Evolutionary conservation across 179 eudicot species (phyloP).

Genomic region (Vitellaria paradoxa): DNA sequence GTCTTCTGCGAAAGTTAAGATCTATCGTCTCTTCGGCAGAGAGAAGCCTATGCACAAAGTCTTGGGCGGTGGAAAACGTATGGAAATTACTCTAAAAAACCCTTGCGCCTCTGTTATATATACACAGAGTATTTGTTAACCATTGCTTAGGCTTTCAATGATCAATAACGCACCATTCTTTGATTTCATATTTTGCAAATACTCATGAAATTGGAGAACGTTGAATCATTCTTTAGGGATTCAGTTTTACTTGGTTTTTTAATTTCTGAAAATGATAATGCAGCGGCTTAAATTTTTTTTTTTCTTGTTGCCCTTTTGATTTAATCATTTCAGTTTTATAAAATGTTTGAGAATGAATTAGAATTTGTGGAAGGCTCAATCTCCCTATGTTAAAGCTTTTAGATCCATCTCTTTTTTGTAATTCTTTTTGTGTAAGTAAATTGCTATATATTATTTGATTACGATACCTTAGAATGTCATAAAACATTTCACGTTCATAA

Average conservation of each 20-base stretch:
- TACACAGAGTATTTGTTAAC: too few relatives aligned
- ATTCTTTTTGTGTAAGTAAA: neutral
- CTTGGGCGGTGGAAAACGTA: conserved; percentile 90
- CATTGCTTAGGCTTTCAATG: neutral
- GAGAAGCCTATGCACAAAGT: conserved; percentile 78
- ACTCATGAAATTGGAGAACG: neutral
- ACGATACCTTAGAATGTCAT: neutral
- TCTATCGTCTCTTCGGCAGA: conserved; percentile 71
- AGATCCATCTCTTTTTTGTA: neutral
- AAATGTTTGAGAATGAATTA: too few relatives aligned
- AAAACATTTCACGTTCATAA: neutral
- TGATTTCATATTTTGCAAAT: neutral
- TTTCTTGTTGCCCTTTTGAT: too few relatives aligned
- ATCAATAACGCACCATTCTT: neutral
- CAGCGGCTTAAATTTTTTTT: too few relatives aligned
- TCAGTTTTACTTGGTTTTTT: too few relatives aligned
- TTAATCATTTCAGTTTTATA: too few relatives aligned
- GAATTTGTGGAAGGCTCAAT: too few relatives aligned
- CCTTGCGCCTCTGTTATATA: neutral
- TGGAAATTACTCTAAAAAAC: neutral
- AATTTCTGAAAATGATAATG: too few relatives aligned
- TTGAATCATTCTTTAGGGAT: too few relatives aligned
- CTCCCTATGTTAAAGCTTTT: too few relatives aligned
- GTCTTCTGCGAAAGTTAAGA: conserved; percentile 51
- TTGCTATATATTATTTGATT: neutral